Evolutionary conservation across 1,284 basidiomycete genomes (phyloP).

Genomic region (Boletus hoseneyae): DNA sequence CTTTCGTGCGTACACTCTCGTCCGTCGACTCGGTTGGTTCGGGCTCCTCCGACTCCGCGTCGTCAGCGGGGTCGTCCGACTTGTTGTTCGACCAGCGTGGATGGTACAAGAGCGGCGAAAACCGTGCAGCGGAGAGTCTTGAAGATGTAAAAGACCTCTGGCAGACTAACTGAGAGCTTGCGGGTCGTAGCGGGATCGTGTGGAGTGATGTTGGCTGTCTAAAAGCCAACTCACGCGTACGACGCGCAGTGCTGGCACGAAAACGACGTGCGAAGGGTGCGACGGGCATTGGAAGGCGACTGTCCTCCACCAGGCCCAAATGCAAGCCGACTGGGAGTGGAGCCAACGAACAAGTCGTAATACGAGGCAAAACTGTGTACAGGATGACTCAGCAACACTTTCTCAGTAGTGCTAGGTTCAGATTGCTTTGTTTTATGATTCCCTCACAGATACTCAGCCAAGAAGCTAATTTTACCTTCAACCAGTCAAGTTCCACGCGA

Average conservation of each 20-base stretch:
- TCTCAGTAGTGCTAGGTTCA: neutral
- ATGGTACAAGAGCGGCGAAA: conserved; percentile 22
- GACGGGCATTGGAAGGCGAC: conserved; percentile 24
- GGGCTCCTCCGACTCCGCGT: conserved; percentile 19
- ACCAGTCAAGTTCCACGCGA: conserved; percentile 7
- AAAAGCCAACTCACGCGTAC: conserved; percentile 13
- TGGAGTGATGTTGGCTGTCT: conserved; percentile 9
- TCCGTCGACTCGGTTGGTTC: conserved; percentile 19
- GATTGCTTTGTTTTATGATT: no score
- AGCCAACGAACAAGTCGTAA: conserved; percentile 5
- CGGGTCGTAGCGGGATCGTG: conserved; percentile 14
- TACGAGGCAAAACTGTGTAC: conserved; percentile 4
- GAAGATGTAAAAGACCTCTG: conserved; percentile 25
- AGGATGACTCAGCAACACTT: conserved; percentile 22
- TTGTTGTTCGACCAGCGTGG: conserved; percentile 32
- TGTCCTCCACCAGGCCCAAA: conserved; percentile 16
- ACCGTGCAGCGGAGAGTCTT: conserved; percentile 14
- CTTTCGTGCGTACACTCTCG: conserved; percentile 18
- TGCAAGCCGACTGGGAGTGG: neutral
- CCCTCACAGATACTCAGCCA: no score
- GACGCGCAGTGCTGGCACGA: conserved; percentile 10
- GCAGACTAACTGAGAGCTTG: conserved; percentile 2
- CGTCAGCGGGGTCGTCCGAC: conserved; percentile 20
- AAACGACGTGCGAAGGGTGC: conserved; percentile 20
- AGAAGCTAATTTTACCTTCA: no score